Evolutionary conservation across 2,329 filamentous ascomycete species (phyloP).

Genomic region (Cordyceps cateniannulata): DNA sequence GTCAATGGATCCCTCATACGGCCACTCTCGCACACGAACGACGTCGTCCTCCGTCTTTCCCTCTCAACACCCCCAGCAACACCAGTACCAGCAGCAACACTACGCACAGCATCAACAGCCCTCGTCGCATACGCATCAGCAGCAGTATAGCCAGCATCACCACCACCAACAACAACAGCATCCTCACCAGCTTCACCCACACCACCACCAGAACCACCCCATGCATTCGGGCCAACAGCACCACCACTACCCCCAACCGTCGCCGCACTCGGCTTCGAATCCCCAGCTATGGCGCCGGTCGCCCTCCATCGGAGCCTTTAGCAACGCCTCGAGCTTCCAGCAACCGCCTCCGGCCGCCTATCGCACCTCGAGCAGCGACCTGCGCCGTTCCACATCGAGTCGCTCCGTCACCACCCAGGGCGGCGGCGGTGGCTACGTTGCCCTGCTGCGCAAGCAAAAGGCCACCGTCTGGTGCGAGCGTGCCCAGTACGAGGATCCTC

Average conservation of each 20-base stretch:
- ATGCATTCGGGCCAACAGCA: conserved; percentile 18
- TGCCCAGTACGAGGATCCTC: conserved; percentile 84
- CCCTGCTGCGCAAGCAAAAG: conserved; percentile 93
- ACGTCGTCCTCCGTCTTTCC: conserved; percentile 50
- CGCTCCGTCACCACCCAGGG: conserved; percentile 54
- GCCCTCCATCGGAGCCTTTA: conserved; percentile 61
- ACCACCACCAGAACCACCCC: conserved; percentile 2
- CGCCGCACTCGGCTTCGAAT: conserved; percentile 23
- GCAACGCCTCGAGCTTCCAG: conserved; percentile 63
- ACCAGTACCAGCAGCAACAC: not conserved
- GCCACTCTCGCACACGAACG: conserved; percentile 50
- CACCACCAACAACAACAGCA: conserved; percentile 16
- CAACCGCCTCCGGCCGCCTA: conserved; percentile 52
- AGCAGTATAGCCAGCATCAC: not conserved
- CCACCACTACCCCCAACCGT: conserved; percentile 24
- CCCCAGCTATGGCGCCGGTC: conserved; percentile 45
- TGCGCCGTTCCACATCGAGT: conserved; percentile 74
- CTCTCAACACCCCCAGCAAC: not conserved
- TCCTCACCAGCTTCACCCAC: not conserved
- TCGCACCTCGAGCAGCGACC: conserved; percentile 48
- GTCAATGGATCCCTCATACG: conserved; percentile 34
- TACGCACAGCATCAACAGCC: not conserved
- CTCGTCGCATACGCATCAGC: not conserved
- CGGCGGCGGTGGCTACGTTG: conserved; percentile 68
- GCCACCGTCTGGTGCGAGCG: conserved; percentile 98